These are phyloP conservation scores for Plenodomus biglobosus DNA, from an alignment of 2,329 filamentous ascomycete genomes.

Conservation along the genomic window DNA sequence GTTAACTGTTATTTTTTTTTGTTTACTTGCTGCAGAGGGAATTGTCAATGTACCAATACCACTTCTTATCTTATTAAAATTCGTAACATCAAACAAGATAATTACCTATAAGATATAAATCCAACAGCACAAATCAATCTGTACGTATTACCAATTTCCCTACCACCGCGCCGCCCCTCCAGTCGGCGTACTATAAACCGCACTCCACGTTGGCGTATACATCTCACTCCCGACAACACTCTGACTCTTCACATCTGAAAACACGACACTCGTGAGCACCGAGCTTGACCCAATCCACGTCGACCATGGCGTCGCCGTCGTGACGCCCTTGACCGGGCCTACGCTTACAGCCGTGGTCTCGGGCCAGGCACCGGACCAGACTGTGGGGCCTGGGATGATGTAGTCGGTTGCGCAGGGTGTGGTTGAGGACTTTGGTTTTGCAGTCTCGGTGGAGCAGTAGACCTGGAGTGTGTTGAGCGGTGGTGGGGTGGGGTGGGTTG, in stretches of 20 bases:
- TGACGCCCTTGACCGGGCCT: slow-evolving; percentile 30
- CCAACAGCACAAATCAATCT: too few species aligned
- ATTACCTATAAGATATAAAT: too few species aligned
- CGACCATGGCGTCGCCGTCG: slow-evolving; percentile 29
- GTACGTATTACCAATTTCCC: too few species aligned
- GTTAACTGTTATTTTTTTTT: too few species aligned
- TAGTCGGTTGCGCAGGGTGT: slow-evolving; percentile 36
- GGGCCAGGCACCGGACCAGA: slow-evolving; percentile 39
- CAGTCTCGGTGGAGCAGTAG: slow-evolving; percentile 42
- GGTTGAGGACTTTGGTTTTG: slow-evolving; percentile 24
- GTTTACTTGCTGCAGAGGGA: too few species aligned
- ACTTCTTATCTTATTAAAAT: too few species aligned
- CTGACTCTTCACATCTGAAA: slow-evolving; percentile 23
- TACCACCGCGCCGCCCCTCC: slow-evolving; percentile 13
- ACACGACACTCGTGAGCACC: slow-evolving; percentile 30
- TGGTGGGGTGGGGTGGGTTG: too few species aligned
- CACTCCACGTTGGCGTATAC: slow-evolving; percentile 27
- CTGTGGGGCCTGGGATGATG: slow-evolving; percentile 46
- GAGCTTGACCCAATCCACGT: slow-evolving; percentile 30
- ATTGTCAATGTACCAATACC: too few species aligned
- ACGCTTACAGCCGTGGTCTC: slow-evolving; percentile 39
- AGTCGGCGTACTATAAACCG: slow-evolving; percentile 15
- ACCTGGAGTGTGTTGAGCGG: slow-evolving; percentile 26
- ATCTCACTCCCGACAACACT: slow-evolving; percentile 25
- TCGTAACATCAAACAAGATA: too few species aligned